A percentile compares a stretch with the other conserved stretches of the same genome.
Conservation (phyloP, 305 asterid genomes). For the Fraxinus dipetala region DNA sequence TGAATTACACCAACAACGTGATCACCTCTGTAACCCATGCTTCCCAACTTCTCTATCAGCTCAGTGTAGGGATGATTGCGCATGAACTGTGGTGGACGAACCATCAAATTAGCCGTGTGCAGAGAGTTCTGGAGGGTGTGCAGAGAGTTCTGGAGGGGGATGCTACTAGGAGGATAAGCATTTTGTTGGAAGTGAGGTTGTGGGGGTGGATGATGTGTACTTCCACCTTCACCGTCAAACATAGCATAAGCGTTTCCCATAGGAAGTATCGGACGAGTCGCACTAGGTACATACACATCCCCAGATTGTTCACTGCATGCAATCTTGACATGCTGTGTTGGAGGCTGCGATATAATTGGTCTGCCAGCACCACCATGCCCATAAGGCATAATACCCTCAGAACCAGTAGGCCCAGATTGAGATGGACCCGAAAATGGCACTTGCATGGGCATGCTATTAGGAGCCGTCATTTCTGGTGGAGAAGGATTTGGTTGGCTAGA, state of each 20-base stretch:
- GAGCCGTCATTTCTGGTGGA: conserved; percentile 47
- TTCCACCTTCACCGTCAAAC: conserved; percentile 60
- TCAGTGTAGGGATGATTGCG: conserved; percentile 70
- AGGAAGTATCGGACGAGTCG: conserved; percentile 45
- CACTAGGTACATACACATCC: conserved; percentile 52
- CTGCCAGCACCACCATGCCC: conserved; percentile 52
- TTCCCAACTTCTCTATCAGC: conserved; percentile 69
- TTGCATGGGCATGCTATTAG: conserved; percentile 62
- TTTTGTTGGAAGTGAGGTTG: conserved; percentile 60
- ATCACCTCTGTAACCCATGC: conserved; percentile 85
- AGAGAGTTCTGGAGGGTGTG: conserved; percentile 39
- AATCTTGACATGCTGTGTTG: conserved; percentile 52
- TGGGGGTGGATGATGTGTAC: conserved; percentile 50
- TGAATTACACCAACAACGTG: conserved; percentile 63
- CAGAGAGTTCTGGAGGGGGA: conserved; percentile 40
- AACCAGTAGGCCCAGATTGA: conserved; percentile 46
- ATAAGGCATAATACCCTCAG: conserved; percentile 46
- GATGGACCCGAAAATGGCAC: conserved; percentile 43
- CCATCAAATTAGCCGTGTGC: conserved; percentile 44
- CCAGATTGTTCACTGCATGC: conserved; percentile 49
- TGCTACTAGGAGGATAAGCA: conserved; percentile 48
- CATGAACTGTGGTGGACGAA: conserved; percentile 36
- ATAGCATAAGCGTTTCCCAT: conserved; percentile 60
- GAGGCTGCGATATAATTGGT: conserved; percentile 51
- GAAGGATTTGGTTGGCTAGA: conserved; percentile 54